A percentile compares a stretch with the other conserved stretches of the same genome.
These are phyloP conservation scores for Vigna nakashimae DNA, from an alignment of 306 rosid species.

Conservation along the genomic window DNA sequence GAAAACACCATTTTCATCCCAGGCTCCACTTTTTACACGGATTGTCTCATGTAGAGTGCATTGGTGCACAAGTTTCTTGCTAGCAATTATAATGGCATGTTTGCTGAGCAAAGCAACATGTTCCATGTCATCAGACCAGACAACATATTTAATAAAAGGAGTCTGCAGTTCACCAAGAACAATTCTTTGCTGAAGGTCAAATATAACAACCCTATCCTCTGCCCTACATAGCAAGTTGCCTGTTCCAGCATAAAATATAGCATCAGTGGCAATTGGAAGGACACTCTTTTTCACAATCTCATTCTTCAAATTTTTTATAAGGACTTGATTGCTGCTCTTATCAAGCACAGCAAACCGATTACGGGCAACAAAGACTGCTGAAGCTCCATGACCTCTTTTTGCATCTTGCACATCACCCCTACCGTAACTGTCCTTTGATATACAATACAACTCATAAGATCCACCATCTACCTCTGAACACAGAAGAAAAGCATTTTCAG, in stretches of 20 bases:
- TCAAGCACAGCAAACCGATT: conserved; percentile 96
- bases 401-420: conserved; percentile 89
- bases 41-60: conserved; percentile 97
- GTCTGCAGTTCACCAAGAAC: conserved; percentile 88
- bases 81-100: conserved; percentile 88
- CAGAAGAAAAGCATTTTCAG: conserved; percentile 92
- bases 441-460: conserved; percentile 78
- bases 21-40: conserved; percentile 95
- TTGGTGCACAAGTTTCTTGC: conserved; percentile 88
- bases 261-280: conserved; percentile 80
- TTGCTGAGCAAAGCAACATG: conserved; percentile 93
- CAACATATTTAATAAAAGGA: conserved; percentile 84
- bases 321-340: conserved; percentile 75
- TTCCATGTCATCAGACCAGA: conserved; percentile 91
- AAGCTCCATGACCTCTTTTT: conserved; percentile 85
- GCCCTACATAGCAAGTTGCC: conserved; percentile 87
- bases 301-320: conserved; percentile 75
- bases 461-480: conserved; percentile 94
- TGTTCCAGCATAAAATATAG: conserved; percentile 92
- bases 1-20: conserved; percentile 97
- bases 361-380: conserved; percentile 90
- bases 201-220: conserved; percentile 83
- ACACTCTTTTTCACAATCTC: conserved; percentile 75
- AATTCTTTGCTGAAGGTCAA: conserved; percentile 86
- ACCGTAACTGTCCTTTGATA: conserved; percentile 76